Evolutionary conservation across 2,329 filamentous ascomycete species (phyloP), one percentile per base, ranked within the genome.

Genomic region (Penicillium capsulatum): DNA sequence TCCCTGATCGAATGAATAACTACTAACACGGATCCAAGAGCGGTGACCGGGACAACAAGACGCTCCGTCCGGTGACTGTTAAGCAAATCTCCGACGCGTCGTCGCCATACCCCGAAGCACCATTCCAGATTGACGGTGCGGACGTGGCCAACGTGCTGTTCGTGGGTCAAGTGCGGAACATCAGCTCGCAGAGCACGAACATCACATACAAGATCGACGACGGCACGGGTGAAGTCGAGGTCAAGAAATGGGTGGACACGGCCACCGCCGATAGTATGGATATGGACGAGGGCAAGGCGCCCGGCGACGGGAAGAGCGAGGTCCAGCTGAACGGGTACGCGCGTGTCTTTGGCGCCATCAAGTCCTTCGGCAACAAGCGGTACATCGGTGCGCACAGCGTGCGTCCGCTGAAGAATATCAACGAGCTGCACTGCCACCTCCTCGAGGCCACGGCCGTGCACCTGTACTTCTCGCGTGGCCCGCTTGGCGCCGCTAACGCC

Each of bases 151-250:
- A 91, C 70, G 72, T 94, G 47, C 91, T 86, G 19, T 83, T 97
- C 53, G 80, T 98, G 45, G 92, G 87, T 36, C 91, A 96, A 73
- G 83, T 98, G 55, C 87, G 89, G 63, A 82, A 82, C 67, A 81
- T 96, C 67, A 85, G 80, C 60, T 77, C 79, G n/a, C 88, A 94
- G 70, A 79, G 84, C 28, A 96, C 91, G 52, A 94, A 95, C 70
- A 81, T 89, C 53, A 95, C 87, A 31, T 94, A 94, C 76, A 86
- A 83, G 58, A 73, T 98, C 56, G 92, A 98, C 68, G 92, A 98
- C 67, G 92, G 92, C 63, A 98, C 94, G 1, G 90, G 88, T 44
- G 76, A 82, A 46, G 83, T 96, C 55, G 94, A 98, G 67, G 90
- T 51, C 78, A 80, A 58, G 59, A 67, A 45, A 51, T 66, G 58